Evolutionary conservation across 1,139 yeast genomes (phyloP).

Genomic region (Tardiomyces blankii): DNA sequence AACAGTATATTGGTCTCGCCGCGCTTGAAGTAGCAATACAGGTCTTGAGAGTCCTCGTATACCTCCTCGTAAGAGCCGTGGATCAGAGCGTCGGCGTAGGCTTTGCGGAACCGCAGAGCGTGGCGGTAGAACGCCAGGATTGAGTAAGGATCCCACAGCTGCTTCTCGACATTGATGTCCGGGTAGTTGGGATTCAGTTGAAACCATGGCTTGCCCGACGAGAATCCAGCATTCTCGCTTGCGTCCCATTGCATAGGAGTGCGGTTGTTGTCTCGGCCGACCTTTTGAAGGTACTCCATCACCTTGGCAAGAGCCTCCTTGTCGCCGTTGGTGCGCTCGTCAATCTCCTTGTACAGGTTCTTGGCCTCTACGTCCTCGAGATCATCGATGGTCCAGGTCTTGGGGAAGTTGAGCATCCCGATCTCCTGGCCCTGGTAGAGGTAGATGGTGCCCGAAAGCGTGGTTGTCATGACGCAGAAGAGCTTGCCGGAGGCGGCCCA

Average conservation of each 20-base stretch:
- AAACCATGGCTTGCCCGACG: constrained; percentile 45
- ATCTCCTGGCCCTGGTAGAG: constrained; percentile 54
- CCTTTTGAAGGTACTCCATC: constrained; percentile 1
- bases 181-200: constrained; percentile 40
- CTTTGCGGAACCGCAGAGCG: constrained; percentile 35
- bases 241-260: constrained; percentile 51
- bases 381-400: constrained; percentile 39
- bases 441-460: constrained; percentile 46
- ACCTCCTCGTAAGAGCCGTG: constrained; percentile 33
- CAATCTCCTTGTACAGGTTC: constrained; percentile 19
- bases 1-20: not conserved
- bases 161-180: constrained; percentile 38
- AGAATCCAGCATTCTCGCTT: constrained; percentile 37
- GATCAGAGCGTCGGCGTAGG: constrained; percentile 33
- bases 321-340: constrained; percentile 23
- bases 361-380: constrained; percentile 41
- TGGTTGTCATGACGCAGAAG: constrained; percentile 35
- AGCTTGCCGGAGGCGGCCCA: constrained; percentile 34
- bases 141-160: constrained; percentile 37
- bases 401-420: constrained; percentile 40
- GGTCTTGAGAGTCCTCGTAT: not conserved
- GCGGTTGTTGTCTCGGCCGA: constrained; percentile 41
- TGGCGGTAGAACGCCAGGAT: constrained; percentile 37
- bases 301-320: constrained; percentile 15
- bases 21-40: not conserved